A percentile compares a stretch with the other conserved stretches of the same genome.
phyloP scores from a whole-genome alignment of 352 stramenopile genomes.

The Pythium rishiriense region DNA sequence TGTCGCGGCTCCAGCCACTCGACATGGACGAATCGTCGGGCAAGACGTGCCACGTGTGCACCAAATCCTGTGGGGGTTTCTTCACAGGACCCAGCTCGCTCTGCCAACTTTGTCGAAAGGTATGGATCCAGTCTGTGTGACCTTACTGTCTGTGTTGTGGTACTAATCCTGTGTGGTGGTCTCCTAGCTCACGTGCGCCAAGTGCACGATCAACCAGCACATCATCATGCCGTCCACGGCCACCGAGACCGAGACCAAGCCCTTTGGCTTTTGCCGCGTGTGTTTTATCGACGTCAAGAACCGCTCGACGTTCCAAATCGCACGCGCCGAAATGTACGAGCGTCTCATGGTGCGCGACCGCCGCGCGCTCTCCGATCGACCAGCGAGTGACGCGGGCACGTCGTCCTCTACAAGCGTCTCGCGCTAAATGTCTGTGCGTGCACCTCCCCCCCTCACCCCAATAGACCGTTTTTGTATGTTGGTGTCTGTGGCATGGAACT shows the following conservation, averaged over 20 bases:
- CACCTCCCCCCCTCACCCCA: not conserved
- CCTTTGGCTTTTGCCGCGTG: conserved; percentile 23
- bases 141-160: not conserved
- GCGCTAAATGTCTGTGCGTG: not conserved
- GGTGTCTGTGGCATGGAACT: too few relatives aligned
- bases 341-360: conserved; percentile 11
- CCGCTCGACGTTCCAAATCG: conserved; percentile 16
- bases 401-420: not conserved
- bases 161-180: not conserved
- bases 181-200: conserved; percentile 21
- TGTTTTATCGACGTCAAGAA: conserved; percentile 25
- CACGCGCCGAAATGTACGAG: conserved; percentile 19
- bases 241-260: conserved; percentile 15
- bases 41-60: conserved; percentile 22
- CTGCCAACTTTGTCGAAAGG: conserved; percentile 26
- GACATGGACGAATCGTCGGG: conserved; percentile 12
- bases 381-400: conserved; percentile 13
- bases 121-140: not conserved
- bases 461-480: not conserved
- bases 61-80: conserved; percentile 13
- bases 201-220: conserved; percentile 21
- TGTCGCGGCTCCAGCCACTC: conserved; percentile 4
- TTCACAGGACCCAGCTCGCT: conserved; percentile 19
- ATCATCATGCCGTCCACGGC: conserved; percentile 22
- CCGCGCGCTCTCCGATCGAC: conserved; percentile 7